These are phyloP conservation scores for Colletotrichum orbiculare DNA, from an alignment of 2,329 filamentous ascomycete species.

Conservation along the genomic window DNA sequence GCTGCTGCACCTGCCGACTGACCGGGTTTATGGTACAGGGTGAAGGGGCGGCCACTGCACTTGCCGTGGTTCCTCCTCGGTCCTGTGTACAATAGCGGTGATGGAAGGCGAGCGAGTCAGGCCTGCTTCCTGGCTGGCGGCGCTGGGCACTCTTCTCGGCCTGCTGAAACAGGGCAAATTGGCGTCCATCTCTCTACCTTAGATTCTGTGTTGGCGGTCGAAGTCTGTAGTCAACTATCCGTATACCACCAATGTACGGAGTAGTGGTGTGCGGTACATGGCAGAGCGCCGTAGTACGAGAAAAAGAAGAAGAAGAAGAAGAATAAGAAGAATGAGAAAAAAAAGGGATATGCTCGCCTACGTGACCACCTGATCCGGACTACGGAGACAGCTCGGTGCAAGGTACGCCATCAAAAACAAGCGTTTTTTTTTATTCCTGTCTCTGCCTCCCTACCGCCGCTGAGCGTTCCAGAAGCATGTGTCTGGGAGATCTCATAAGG, in stretches of 20 bases:
- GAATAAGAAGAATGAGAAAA: not conserved
- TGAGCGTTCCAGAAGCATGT: no score
- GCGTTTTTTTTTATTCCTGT: not conserved
- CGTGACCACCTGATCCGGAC: no score
- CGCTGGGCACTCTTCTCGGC: slow-evolving; percentile 25
- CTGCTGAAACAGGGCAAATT: slow-evolving; percentile 19
- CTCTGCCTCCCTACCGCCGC: not conserved
- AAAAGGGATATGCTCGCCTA: slow-evolving; percentile 18
- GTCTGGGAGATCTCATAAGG: no score
- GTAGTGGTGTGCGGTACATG: no score
- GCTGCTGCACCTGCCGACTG: slow-evolving; percentile 5
- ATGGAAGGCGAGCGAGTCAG: slow-evolving; percentile 26
- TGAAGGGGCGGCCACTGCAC: not conserved
- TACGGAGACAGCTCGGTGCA: no score
- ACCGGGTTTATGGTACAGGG: not conserved
- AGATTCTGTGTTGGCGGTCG: no score
- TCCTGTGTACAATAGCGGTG: slow-evolving; percentile 3
- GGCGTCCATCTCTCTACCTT: not conserved
- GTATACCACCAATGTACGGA: no score
- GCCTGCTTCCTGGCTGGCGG: slow-evolving; percentile 2
- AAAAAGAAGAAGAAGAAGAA: not conserved
- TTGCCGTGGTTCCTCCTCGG: slow-evolving; percentile 7
- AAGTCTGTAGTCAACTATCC: no score
- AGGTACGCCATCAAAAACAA: no score
- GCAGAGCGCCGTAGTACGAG: not conserved